Base-by-base conservation (phyloP, 306 rosid species). In the Dalbergia oliveri region DNA sequence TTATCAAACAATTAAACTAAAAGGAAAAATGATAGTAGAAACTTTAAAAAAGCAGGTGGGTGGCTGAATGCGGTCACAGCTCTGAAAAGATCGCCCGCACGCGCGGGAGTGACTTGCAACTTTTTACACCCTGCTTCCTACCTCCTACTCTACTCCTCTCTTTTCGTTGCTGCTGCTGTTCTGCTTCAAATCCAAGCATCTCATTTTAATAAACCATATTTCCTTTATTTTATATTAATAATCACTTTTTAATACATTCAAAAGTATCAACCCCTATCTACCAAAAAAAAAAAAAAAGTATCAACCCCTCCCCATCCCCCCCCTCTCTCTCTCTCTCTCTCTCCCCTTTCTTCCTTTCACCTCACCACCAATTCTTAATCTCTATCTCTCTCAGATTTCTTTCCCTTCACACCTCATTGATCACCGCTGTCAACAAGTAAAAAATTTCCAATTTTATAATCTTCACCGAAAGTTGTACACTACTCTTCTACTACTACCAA, bases 51-150 rank as follows among this genome's bases (percentile, higher is more conserved):
- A 50, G 57, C 7, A 14, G 4, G 57, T 14, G 5, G 19, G 57
- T 50, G 57, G 57, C 18, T 12, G 57, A 12, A 50, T 50, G 57
- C 19, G 57, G 57, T 13, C 18, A 50, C 16, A 50, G 11, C 8
- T 45, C 71, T 75, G 60, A 82, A 85, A 75, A 84, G 85, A 84
- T 84, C 41, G 81, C 71, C 91, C 94, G 90, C 94, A 90, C 94
- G 91, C 89, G 84, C 85, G 89, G 90, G 71, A 61, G 54, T 79
- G 75, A 26, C 69, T 8, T 54, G 1, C 1, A 44, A 74, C 69
- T 74, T 60, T 44, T 44, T 14, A 60, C 57, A 13, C 13, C 12
- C 58, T 68, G 21, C 44, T 31, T 1, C 61, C 4, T 13, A 37
- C 41, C 41, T 37, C 41, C 41, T 6, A 4, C 60, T 5, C 4